Evolutionary conservation across 2,329 filamentous ascomycete species (phyloP).

Genomic region (Dothistroma pini): DNA sequence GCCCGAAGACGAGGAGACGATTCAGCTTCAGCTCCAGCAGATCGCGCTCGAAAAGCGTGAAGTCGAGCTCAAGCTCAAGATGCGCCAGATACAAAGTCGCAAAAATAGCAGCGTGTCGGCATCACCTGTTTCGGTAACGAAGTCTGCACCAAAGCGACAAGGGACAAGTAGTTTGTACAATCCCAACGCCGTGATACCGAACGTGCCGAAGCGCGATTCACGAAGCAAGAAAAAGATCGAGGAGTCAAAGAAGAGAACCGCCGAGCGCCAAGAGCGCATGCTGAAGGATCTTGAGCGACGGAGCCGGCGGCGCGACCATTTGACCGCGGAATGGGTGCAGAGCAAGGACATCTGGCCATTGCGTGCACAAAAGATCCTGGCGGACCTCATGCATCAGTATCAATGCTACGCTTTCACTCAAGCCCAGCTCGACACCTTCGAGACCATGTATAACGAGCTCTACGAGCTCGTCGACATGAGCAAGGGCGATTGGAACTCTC

Average conservation of each 20-base stretch:
- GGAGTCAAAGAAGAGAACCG: slow-evolving; percentile 35
- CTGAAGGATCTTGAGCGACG: slow-evolving; percentile 36
- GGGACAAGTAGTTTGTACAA: slow-evolving; percentile 24
- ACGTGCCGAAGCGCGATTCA: slow-evolving; percentile 33
- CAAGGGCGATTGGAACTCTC: slow-evolving; percentile 35
- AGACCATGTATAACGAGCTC: slow-evolving; percentile 35
- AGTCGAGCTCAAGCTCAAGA: slow-evolving; percentile 37
- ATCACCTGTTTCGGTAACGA: slow-evolving; percentile 13
- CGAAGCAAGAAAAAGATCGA: slow-evolving; percentile 39
- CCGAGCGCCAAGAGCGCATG: slow-evolving; percentile 37
- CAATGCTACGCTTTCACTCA: slow-evolving; percentile 34
- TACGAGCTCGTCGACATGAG: slow-evolving; percentile 35
- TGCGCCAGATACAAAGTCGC: slow-evolving; percentile 33
- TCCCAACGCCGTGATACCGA: slow-evolving; percentile 24
- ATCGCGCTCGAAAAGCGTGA: slow-evolving; percentile 37
- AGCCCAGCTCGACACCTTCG: slow-evolving; percentile 32
- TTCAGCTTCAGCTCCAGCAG: slow-evolving; percentile 36
- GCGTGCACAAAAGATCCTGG: slow-evolving; percentile 34
- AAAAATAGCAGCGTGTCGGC: slow-evolving; percentile 20
- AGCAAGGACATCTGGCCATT: slow-evolving; percentile 39
- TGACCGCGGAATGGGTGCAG: slow-evolving; percentile 38
- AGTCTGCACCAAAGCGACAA: slow-evolving; percentile 12
- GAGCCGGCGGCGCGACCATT: slow-evolving; percentile 35
- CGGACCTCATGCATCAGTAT: slow-evolving; percentile 38
- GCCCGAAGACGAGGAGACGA: slow-evolving; percentile 36